Evolutionary conservation across 768 basidiomycete genomes (phyloP).

Genomic region (Phanerodontia chrysosporium): DNA sequence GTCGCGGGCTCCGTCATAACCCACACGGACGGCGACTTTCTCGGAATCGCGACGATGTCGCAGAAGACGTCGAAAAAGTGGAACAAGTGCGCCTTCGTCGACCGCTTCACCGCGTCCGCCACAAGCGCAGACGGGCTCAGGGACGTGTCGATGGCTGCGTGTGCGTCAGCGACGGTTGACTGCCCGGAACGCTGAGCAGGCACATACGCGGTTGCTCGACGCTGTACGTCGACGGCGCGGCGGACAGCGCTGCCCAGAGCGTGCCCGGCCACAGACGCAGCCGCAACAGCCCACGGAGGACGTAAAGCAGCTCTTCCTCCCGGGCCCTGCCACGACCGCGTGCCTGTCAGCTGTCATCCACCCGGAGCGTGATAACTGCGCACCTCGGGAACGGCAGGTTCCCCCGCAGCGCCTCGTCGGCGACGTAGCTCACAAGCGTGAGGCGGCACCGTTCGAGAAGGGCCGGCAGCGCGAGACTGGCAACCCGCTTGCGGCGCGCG

Average conservation of each 20-base stretch:
- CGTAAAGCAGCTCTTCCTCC: slow-evolving; percentile 87
- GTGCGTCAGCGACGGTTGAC: slow-evolving; percentile 6
- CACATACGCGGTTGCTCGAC: slow-evolving; percentile 54
- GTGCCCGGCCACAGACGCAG: slow-evolving; percentile 73
- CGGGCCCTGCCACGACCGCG: slow-evolving; percentile 56
- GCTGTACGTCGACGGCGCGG: slow-evolving; percentile 54
- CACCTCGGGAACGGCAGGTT: slow-evolving; percentile 85
- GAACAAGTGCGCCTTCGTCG: slow-evolving; percentile 80
- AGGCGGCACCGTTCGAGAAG: slow-evolving; percentile 74
- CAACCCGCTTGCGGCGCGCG: slow-evolving; percentile 57
- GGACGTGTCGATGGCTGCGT: slow-evolving; percentile 37
- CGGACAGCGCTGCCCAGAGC: slow-evolving; percentile 71
- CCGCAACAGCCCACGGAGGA: slow-evolving; percentile 70
- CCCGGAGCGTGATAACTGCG: slow-evolving; percentile 3
- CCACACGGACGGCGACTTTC: slow-evolving; percentile 68
- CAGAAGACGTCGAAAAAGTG: slow-evolving; percentile 79
- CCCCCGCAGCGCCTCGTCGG: slow-evolving; percentile 83
- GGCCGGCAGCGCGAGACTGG: slow-evolving; percentile 66
- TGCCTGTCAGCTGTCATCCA: background rate
- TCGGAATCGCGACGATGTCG: slow-evolving; percentile 71
- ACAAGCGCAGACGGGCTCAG: slow-evolving; percentile 53
- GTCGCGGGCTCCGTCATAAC: slow-evolving; percentile 23
- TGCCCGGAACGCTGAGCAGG: background rate
- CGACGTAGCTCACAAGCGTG: slow-evolving; percentile 69
- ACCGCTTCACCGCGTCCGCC: slow-evolving; percentile 69